These are phyloP conservation scores for Trametes cinnabarina DNA, from an alignment of 768 basidiomycete genomes.

Conservation along the genomic window DNA sequence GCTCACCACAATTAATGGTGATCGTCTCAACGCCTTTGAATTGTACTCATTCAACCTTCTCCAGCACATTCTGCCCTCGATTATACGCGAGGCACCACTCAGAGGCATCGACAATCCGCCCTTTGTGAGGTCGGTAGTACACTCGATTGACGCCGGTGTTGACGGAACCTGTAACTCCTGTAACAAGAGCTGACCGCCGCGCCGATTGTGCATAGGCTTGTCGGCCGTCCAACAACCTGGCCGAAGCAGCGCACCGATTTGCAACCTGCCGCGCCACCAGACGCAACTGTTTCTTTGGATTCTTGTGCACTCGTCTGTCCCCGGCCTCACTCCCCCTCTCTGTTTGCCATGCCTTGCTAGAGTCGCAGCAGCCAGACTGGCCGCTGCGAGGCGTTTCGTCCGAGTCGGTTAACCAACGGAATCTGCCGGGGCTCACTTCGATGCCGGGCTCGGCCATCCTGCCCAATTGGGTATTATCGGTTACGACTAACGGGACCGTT, in stretches of 20 bases:
- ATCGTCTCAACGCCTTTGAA: neutral
- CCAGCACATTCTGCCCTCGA: neutral
- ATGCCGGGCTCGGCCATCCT: conserved; percentile 1
- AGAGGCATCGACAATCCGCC: conserved; percentile 3
- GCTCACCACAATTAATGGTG: neutral
- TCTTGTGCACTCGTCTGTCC: too few species aligned
- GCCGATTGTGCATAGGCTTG: neutral
- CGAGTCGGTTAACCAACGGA: neutral
- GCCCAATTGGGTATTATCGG: conserved; percentile 1
- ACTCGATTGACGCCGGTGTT: conserved; percentile 1
- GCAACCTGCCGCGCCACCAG: neutral
- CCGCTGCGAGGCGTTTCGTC: neutral
- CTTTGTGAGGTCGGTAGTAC: conserved; percentile 2
- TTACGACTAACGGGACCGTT: neutral
- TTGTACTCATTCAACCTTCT: neutral
- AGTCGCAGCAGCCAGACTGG: too few species aligned
- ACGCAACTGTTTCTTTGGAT: neutral
- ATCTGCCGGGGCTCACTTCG: neutral
- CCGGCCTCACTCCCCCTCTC: too few species aligned
- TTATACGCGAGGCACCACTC: neutral
- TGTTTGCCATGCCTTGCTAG: too few species aligned
- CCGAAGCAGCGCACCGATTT: neutral
- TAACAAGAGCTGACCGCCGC: neutral
- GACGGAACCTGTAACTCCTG: conserved; percentile 1
- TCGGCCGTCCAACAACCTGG: neutral